Conservation (phyloP, 768 basidiomycete genomes). For the Suillus plorans region DNA sequence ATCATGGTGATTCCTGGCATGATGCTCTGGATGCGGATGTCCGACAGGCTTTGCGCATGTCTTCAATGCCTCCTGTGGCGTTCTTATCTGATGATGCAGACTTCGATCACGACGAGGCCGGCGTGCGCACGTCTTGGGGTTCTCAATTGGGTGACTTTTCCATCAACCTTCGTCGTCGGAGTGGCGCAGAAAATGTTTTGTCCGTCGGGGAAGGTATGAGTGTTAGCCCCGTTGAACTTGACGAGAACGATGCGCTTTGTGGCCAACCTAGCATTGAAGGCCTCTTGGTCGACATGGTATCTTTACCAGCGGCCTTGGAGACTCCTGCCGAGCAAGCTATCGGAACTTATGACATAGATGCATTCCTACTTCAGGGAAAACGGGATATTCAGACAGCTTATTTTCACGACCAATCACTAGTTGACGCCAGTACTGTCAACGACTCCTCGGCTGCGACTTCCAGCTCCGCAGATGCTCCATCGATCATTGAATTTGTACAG, state of each 20-base stretch:
- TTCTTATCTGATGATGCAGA: not conserved
- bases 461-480: not conserved
- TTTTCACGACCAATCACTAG: not conserved
- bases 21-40: constrained; percentile 1
- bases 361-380: not conserved
- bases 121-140: not conserved
- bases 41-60: constrained; percentile 2
- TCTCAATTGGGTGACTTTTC: not conserved
- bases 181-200: not conserved
- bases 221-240: not conserved
- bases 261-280: not conserved
- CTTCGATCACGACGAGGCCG: not conserved
- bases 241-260: not conserved
- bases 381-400: not conserved
- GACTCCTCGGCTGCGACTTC: not conserved
- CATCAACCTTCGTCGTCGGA: not conserved
- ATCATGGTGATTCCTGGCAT: not conserved
- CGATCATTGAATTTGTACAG: constrained; percentile 10
- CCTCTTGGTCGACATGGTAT: not conserved
- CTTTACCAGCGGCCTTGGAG: not conserved
- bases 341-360: not conserved
- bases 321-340: not conserved
- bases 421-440: not conserved
- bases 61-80: not conserved
- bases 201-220: not conserved